Percentiles rank a stretch among this genome's conserved stretches.
phyloP scores from a whole-genome alignment of 2,329 filamentous ascomycete species.

The Ophiocordyceps sinensis region DNA sequence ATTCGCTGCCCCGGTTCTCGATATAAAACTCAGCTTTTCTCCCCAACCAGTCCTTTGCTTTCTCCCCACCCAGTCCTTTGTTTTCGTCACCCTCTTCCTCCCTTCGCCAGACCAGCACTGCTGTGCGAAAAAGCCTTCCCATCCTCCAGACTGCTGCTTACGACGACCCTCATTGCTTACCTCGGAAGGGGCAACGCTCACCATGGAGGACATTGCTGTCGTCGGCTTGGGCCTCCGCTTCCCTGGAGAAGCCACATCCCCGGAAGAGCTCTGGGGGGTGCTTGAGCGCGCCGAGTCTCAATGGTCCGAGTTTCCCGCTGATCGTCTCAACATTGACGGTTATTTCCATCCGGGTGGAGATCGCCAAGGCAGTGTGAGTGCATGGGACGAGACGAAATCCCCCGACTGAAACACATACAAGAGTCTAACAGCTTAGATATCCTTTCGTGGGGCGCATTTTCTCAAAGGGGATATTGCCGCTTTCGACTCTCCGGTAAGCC shows the following conservation, averaged over 20 bases:
- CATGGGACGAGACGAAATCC: background rate
- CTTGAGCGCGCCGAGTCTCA: constrained; percentile 26
- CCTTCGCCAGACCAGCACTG: too few relatives aligned
- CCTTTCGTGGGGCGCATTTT: constrained; percentile 35
- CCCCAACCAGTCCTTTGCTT: too few relatives aligned
- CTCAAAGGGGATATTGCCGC: constrained; percentile 28
- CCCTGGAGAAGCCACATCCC: constrained; percentile 30
- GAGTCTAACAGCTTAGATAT: constrained; percentile 18
- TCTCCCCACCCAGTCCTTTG: too few relatives aligned
- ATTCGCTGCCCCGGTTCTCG: too few relatives aligned
- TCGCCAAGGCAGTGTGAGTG: constrained; percentile 31
- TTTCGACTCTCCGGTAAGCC: constrained; percentile 33
- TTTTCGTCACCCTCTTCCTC: too few relatives aligned
- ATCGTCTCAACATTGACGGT: constrained; percentile 35
- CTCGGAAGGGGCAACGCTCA: too few relatives aligned
- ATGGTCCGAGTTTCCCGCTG: constrained; percentile 32
- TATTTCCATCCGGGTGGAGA: constrained; percentile 38
- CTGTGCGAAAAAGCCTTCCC: background rate
- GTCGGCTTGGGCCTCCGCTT: constrained; percentile 37
- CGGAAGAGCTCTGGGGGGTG: constrained; percentile 34
- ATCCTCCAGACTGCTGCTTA: background rate
- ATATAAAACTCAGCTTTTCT: too few relatives aligned
- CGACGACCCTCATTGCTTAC: background rate
- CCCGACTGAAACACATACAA: background rate
- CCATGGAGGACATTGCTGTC: constrained; percentile 34